phyloP scores from a whole-genome alignment of 2,329 filamentous ascomycete species.

The Stagonosporopsis tanaceti region DNA sequence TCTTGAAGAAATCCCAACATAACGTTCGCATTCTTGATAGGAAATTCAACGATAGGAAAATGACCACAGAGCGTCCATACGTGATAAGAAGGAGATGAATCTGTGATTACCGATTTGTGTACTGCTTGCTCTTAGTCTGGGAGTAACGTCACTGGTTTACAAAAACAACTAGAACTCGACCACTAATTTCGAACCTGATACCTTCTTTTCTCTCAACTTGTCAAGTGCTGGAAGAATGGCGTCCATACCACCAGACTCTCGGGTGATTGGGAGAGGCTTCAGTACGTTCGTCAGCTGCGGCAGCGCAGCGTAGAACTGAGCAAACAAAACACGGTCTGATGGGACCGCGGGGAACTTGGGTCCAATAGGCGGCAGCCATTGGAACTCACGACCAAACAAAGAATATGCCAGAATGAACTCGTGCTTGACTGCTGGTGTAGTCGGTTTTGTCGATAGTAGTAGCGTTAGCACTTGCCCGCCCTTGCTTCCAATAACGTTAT shows the following conservation, averaged over 20 bases:
- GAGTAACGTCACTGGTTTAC: background rate
- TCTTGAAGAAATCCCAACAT: no score
- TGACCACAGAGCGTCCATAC: no score
- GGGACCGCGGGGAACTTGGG: background rate
- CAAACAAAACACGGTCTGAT: background rate
- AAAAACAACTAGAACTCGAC: background rate
- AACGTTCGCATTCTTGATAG: no score
- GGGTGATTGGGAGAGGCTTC: background rate
- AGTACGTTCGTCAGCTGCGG: background rate
- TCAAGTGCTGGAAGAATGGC: background rate
- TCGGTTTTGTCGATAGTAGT: constrained; percentile 15
- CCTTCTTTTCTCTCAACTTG: background rate
- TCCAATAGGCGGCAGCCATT: background rate
- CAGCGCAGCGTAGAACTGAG: background rate
- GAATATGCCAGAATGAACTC: background rate
- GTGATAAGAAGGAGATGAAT: no score
- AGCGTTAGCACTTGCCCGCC: constrained; percentile 44
- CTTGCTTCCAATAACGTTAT: constrained; percentile 27
- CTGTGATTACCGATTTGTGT: no score
- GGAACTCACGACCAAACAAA: background rate
- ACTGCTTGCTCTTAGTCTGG: no score
- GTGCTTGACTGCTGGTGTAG: background rate
- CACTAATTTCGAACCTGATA: background rate
- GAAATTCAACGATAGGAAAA: no score
- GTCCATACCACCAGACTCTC: background rate